Evolutionary conservation across 306 rosid species (phyloP), one percentile per base, ranked within the genome.

Genomic region (Casuarina equisetifolia): DNA sequence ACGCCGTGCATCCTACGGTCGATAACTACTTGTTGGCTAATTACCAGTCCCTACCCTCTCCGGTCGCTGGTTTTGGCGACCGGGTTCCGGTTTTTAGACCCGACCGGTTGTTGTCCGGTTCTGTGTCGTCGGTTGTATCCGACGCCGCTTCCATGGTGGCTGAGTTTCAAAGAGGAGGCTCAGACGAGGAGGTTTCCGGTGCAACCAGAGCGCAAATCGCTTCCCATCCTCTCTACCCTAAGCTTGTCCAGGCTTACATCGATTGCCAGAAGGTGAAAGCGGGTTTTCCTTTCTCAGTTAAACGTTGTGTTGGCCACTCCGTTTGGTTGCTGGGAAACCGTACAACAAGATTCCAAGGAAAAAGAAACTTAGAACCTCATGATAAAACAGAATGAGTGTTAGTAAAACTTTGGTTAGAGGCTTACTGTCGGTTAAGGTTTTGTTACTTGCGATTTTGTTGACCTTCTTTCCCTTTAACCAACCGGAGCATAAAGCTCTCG

Each of bases 201-300:
- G 79, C 7, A 2, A 70, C 85, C 62, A 78, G 87, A 44, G 85
- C 78, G 3, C 87, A 84, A 86, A 89, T 92, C 44, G 92, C 90
- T 77, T 88, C 89, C 54, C 97, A 92, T 81, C 97, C 96, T 72
- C 88, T 88, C 70, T 92, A 87, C 77, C 90, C 97, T 52, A 82
- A 85, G 64, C 92, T 92, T 0, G 80, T 90, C 48, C 83, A 85
- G 39, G 90, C 92, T 64, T 89, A 85, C 74, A 81, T 92, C 83
- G 93, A 88, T 73, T 92, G 96, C 78, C 96, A 87, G 54, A 90
- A 87, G 97, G 97, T 92, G 6, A 69, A 51, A n/a, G 25, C 4
- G 11, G 32, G 17, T 25, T 70, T 64, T 40, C 10, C 11, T 20
- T 39, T 17, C 44, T 58, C 13, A 20, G 5, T 19, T 16, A 19